Conservation (phyloP, 2,329 filamentous ascomycete genomes). For the Coniochaeta prunicola region DNA sequence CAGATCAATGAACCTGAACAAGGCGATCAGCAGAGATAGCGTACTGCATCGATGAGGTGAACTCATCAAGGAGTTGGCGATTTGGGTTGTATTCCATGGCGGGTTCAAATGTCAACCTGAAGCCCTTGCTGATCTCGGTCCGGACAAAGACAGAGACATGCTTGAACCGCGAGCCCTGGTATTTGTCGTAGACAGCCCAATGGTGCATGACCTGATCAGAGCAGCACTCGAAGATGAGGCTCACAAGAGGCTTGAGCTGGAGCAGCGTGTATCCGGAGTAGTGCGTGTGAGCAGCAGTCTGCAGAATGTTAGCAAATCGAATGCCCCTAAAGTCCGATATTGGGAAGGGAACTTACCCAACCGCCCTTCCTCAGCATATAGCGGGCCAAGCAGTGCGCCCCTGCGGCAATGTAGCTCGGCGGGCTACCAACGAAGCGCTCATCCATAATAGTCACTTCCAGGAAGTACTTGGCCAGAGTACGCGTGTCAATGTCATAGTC, state of each 20-base stretch:
- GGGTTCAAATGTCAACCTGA: conserved; percentile 34
- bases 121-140: conserved; percentile 59
- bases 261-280: conserved; percentile 89
- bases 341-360: conserved; percentile 61
- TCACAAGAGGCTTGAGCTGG: conserved; percentile 72
- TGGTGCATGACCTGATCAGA: conserved; percentile 76
- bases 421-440: conserved; percentile 90
- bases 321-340: neutral
- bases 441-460: conserved; percentile 96
- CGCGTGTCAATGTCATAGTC: conserved; percentile 95
- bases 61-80: conserved; percentile 9
- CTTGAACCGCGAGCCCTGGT: conserved; percentile 81
- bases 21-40: neutral
- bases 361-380: conserved; percentile 84
- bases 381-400: conserved; percentile 85
- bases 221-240: conserved; percentile 81
- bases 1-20: neutral
- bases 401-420: conserved; percentile 85
- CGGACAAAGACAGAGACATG: conserved; percentile 75
- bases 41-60: neutral
- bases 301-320: conserved; percentile 24
- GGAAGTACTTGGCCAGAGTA: conserved; percentile 94
- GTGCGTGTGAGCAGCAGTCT: conserved; percentile 79
- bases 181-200: conserved; percentile 83
- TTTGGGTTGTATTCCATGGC: conserved; percentile 6